Evolutionary conservation across 2,329 filamentous ascomycete species (phyloP).

Genomic region (Chaetomium sp.): DNA sequence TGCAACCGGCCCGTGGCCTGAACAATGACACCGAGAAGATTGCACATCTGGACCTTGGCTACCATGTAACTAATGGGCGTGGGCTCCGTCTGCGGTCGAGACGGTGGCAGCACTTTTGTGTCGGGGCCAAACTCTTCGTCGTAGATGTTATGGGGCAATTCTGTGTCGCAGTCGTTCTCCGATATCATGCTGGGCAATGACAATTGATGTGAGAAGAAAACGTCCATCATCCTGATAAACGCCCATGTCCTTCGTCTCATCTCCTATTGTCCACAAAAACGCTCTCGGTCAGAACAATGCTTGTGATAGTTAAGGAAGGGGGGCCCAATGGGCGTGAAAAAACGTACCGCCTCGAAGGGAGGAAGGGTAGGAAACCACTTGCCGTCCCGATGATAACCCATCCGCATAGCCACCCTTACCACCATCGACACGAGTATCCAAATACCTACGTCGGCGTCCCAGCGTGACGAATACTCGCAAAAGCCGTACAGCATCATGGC

Average conservation of each 20-base stretch:
- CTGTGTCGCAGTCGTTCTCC: slow-evolving; percentile 67
- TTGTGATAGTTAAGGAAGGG: neutral
- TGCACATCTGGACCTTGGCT: slow-evolving; percentile 60
- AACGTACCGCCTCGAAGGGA: slow-evolving; percentile 61
- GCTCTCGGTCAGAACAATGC: neutral
- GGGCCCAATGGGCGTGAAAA: neutral
- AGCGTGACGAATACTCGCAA: slow-evolving; percentile 65
- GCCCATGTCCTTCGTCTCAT: slow-evolving; percentile 66
- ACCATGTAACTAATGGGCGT: slow-evolving; percentile 78
- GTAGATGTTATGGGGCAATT: slow-evolving; percentile 69
- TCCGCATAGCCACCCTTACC: slow-evolving; percentile 55
- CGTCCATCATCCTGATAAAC: slow-evolving; percentile 64
- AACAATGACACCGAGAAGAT: slow-evolving; percentile 65
- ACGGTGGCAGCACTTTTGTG: slow-evolving; percentile 60
- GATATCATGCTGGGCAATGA: slow-evolving; percentile 64
- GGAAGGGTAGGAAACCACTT: slow-evolving; percentile 66
- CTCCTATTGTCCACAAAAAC: slow-evolving; percentile 40
- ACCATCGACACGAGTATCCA: slow-evolving; percentile 52
- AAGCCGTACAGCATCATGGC: slow-evolving; percentile 70
- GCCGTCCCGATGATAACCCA: slow-evolving; percentile 73
- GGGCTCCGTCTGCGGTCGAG: slow-evolving; percentile 60
- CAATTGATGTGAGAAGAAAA: slow-evolving; percentile 70
- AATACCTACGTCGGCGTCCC: slow-evolving; percentile 65
- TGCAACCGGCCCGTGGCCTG: slow-evolving; percentile 55
- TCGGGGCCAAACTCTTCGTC: slow-evolving; percentile 72